Percentiles rank a stretch among this genome's conserved stretches.
These are phyloP conservation scores for Luzula sylvatica DNA, from an alignment of 176 grass and related monocot species.

Conservation along the genomic window DNA sequence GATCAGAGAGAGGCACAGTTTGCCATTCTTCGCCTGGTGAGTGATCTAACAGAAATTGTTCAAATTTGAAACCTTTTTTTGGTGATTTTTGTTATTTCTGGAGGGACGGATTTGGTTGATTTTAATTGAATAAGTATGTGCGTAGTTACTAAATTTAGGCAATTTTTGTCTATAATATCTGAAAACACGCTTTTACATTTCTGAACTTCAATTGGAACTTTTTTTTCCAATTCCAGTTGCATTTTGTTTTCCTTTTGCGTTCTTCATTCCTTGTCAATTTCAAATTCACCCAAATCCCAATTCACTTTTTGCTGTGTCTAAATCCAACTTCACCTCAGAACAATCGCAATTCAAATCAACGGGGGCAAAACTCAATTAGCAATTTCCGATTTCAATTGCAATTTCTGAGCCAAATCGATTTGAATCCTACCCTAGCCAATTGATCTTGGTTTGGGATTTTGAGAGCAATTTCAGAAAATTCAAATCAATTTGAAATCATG, in stretches of 20 bases:
- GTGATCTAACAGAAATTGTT: slow-evolving; percentile 9
- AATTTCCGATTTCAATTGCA: too few relatives aligned
- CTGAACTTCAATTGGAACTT: background rate
- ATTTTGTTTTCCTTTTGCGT: background rate
- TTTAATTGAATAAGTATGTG: slow-evolving; percentile 4
- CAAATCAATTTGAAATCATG: background rate
- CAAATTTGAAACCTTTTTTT: background rate
- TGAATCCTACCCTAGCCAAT: too few relatives aligned
- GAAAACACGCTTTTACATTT: background rate
- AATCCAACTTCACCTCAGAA: too few relatives aligned
- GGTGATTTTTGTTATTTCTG: background rate
- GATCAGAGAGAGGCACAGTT: slow-evolving; percentile 23
- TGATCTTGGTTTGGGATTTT: too few relatives aligned
- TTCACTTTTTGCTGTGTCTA: too few relatives aligned
- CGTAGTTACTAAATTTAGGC: background rate
- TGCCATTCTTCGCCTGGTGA: slow-evolving; percentile 44
- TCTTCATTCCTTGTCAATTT: too few relatives aligned
- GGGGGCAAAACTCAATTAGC: too few relatives aligned
- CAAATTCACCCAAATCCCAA: too few relatives aligned
- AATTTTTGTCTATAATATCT: background rate
- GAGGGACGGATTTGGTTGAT: background rate
- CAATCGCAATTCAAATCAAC: too few relatives aligned
- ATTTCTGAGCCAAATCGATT: too few relatives aligned
- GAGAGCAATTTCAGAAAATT: background rate
- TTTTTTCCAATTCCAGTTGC: slow-evolving; percentile 1